A percentile compares a stretch with the other conserved stretches of the same genome.
Conservation (phyloP, 768 basidiomycete genomes). For the Multifurca ochricompacta region DNA sequence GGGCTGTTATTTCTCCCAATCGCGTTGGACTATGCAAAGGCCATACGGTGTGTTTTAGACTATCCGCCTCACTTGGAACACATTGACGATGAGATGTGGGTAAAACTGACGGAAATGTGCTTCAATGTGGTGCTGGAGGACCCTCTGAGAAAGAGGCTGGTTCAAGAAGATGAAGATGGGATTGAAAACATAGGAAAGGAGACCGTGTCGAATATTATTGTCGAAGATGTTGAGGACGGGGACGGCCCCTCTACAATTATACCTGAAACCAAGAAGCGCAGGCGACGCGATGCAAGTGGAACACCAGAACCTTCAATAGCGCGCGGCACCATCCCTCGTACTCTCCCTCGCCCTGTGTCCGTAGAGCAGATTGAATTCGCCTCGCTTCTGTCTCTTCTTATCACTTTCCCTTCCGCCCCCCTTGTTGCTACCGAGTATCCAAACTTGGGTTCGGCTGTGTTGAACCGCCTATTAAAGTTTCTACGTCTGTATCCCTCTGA, state of each 20-base stretch:
- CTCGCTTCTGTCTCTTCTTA: slow-evolving; percentile 51
- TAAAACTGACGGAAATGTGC: slow-evolving; percentile 53
- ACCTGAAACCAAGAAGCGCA: slow-evolving; percentile 32
- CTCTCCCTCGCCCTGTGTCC: slow-evolving; percentile 29
- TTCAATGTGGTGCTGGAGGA: slow-evolving; percentile 77
- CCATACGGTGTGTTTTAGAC: slow-evolving; percentile 54
- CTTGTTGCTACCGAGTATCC: slow-evolving; percentile 38
- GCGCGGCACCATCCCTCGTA: slow-evolving; percentile 5
- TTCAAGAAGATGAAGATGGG: slow-evolving; percentile 29
- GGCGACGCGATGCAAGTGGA: slow-evolving; percentile 12
- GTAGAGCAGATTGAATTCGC: slow-evolving; percentile 67
- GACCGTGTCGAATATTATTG: slow-evolving; percentile 27
- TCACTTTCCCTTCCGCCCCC: slow-evolving; percentile 52
- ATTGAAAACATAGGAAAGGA: slow-evolving; percentile 21
- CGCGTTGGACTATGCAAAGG: slow-evolving; percentile 75
- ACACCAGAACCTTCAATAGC: slow-evolving; percentile 8
- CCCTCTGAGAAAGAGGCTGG: slow-evolving; percentile 31
- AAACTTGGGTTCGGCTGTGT: slow-evolving; percentile 43
- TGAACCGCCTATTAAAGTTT: slow-evolving; percentile 54
- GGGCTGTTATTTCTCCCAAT: slow-evolving; percentile 52
- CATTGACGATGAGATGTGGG: slow-evolving; percentile 58
- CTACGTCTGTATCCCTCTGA: slow-evolving; percentile 60
- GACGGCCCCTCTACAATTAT: slow-evolving; percentile 23
- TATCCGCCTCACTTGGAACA: slow-evolving; percentile 76
- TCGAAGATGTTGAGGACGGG: slow-evolving; percentile 29